phyloP scores from a whole-genome alignment of 1,284 basidiomycete genomes.

The Exobasidium cylindrosporum region DNA sequence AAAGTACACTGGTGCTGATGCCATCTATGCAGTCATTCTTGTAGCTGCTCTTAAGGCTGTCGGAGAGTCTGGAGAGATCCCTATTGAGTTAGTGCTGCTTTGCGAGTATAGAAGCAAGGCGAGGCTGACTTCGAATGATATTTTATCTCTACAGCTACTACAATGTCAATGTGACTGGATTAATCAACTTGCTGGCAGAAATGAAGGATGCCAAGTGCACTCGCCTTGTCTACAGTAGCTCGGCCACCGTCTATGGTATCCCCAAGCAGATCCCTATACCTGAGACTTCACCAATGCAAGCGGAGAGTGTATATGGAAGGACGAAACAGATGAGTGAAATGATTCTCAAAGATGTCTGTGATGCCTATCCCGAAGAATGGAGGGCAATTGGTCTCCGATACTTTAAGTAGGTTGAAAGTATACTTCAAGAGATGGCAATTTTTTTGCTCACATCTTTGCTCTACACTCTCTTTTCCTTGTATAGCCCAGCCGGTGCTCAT shows the following conservation, averaged over 20 bases:
- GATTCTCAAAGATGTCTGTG: constrained; percentile 83
- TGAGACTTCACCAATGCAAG: constrained; percentile 80
- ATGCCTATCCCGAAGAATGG: constrained; percentile 70
- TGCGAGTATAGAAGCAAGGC: constrained; percentile 24
- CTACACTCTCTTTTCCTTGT: background rate
- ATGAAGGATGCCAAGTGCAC: constrained; percentile 82
- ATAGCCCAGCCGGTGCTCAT: constrained; percentile 92
- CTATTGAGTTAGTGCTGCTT: constrained; percentile 76
- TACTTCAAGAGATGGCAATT: constrained; percentile 40
- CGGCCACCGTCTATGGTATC: constrained; percentile 97
- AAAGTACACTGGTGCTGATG: constrained; percentile 39
- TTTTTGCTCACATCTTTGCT: constrained; percentile 20
- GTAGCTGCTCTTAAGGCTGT: constrained; percentile 97
- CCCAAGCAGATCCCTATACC: constrained; percentile 90
- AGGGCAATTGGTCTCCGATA: constrained; percentile 81
- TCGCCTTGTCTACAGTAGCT: constrained; percentile 92
- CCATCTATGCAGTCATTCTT: constrained; percentile 92
- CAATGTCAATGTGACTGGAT: constrained; percentile 50
- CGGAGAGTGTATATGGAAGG: constrained; percentile 89
- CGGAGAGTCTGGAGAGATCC: constrained; percentile 92
- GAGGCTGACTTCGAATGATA: background rate
- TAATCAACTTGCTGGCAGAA: constrained; percentile 44
- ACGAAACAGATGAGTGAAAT: constrained; percentile 93
- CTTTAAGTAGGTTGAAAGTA: constrained; percentile 72
- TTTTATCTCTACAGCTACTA: constrained; percentile 51